phyloP scores from a whole-genome alignment of 495 filamentous ascomycete species.

The Gamarada debralockiae region DNA sequence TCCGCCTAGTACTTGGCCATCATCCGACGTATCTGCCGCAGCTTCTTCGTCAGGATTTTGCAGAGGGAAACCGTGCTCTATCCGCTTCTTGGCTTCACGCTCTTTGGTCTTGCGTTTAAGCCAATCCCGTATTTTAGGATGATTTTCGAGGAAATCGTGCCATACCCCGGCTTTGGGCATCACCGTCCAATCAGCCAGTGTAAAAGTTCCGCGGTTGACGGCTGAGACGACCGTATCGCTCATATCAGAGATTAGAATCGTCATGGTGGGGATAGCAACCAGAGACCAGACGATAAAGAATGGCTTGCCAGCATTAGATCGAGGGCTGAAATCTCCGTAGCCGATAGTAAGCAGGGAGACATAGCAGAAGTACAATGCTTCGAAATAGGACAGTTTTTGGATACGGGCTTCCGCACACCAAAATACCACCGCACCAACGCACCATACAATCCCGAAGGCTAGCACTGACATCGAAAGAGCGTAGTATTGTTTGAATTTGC shows the following conservation, averaged over 20 bases:
- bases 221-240: conserved; percentile 60
- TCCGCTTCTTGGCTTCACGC: conserved; percentile 24
- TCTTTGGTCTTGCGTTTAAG: conserved; percentile 21
- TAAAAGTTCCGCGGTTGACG: conserved; percentile 60
- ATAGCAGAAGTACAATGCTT: conserved; percentile 72
- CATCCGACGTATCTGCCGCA: background rate
- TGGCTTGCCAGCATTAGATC: conserved; percentile 63
- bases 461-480: conserved; percentile 53
- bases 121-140: conserved; percentile 23
- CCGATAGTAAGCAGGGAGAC: conserved; percentile 72
- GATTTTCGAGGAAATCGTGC: conserved; percentile 32
- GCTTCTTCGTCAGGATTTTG: conserved; percentile 35
- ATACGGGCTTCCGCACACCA: conserved; percentile 34
- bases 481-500: conserved; percentile 59
- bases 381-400: conserved; percentile 63
- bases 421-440: conserved; percentile 68
- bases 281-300: conserved; percentile 83
- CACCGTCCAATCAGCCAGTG: conserved; percentile 62
- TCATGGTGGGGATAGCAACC: conserved; percentile 70
- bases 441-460: conserved; percentile 65
- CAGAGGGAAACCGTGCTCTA: conserved; percentile 26
- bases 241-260: conserved; percentile 71
- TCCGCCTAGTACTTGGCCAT: conserved; percentile 7
- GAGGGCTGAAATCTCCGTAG: conserved; percentile 65
- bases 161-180: conserved; percentile 45